These are phyloP conservation scores for Acanthamoeba royreba DNA, from an alignment of 208 protist species.

Conservation along the genomic window DNA sequence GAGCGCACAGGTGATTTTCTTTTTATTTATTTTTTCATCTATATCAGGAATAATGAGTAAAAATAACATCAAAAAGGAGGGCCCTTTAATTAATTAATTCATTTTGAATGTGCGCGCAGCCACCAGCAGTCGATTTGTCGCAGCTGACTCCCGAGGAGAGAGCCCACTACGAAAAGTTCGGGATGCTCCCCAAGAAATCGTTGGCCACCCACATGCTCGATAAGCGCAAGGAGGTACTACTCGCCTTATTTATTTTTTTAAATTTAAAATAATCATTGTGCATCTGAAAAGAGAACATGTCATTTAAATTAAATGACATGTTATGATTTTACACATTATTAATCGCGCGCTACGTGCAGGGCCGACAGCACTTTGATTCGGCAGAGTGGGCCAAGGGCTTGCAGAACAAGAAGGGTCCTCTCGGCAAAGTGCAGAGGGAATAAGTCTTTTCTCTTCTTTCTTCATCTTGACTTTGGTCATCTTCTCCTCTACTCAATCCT, in stretches of 20 bases:
- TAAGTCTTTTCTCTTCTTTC: neutral
- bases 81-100: neutral
- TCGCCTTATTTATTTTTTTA: neutral
- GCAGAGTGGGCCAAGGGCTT: constrained; percentile 35
- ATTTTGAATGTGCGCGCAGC: neutral
- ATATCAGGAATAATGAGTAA: too few species aligned
- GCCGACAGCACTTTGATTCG: constrained; percentile 41
- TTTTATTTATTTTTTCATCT: too few species aligned
- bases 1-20: too few species aligned
- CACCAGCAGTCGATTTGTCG: neutral
- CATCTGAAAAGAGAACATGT: neutral
- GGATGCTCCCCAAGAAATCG: constrained; percentile 43
- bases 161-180: constrained; percentile 36
- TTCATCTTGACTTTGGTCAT: too few species aligned
- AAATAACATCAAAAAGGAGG: too few species aligned
- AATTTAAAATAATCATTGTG: neutral
- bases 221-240: neutral
- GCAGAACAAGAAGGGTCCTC: constrained; percentile 33
- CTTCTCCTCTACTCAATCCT: too few species aligned
- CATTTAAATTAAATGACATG: too few species aligned
- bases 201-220: constrained; percentile 20
- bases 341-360: too few species aligned
- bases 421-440: constrained; percentile 22
- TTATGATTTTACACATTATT: too few species aligned
- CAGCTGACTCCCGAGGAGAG: constrained; percentile 27